Conservation (phyloP, 108 stramenopile genomes). For the Nitzschia putrida region DNA sequence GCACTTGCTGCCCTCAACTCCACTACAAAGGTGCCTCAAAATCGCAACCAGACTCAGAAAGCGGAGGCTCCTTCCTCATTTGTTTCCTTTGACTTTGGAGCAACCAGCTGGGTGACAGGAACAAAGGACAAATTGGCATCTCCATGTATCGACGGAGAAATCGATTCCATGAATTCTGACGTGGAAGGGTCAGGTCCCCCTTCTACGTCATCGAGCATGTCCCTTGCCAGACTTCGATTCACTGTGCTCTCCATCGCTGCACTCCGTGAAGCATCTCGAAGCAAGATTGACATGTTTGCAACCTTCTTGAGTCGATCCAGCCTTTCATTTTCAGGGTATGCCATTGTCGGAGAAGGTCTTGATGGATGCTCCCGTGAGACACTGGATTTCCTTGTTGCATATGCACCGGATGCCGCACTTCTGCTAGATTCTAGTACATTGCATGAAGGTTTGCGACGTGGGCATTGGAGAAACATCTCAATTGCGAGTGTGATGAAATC, state of each 20-base stretch:
- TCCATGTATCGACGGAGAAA: neutral
- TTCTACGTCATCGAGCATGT: slow-evolving; percentile 62
- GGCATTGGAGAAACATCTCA: slow-evolving; percentile 36
- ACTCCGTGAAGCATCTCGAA: slow-evolving; percentile 71
- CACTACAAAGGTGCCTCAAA: neutral
- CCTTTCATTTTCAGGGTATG: slow-evolving; percentile 62
- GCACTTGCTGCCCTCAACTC: slow-evolving; percentile 54
- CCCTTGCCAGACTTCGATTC: slow-evolving; percentile 68
- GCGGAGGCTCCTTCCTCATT: neutral
- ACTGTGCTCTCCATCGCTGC: slow-evolving; percentile 74
- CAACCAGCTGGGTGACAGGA: slow-evolving; percentile 14
- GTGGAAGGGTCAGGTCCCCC: slow-evolving; percentile 54
- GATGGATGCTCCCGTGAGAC: slow-evolving; percentile 74
- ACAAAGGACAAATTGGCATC: slow-evolving; percentile 8
- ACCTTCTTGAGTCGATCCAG: slow-evolving; percentile 60
- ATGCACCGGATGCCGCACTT: slow-evolving; percentile 65
- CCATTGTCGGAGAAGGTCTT: slow-evolving; percentile 70
- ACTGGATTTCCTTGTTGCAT: slow-evolving; percentile 70
- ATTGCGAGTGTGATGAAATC: slow-evolving; percentile 45
- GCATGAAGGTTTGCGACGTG: slow-evolving; percentile 41
- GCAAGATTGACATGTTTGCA: slow-evolving; percentile 48
- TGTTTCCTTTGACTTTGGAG: slow-evolving; percentile 21
- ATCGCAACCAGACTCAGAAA: neutral
- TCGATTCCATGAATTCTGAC: slow-evolving; percentile 38
- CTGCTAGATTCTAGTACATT: slow-evolving; percentile 56